Percentiles rank a stretch among this genome's conserved stretches.
phyloP scores from a whole-genome alignment of 2,329 filamentous ascomycete species.

The Mariannaea elegans region DNA sequence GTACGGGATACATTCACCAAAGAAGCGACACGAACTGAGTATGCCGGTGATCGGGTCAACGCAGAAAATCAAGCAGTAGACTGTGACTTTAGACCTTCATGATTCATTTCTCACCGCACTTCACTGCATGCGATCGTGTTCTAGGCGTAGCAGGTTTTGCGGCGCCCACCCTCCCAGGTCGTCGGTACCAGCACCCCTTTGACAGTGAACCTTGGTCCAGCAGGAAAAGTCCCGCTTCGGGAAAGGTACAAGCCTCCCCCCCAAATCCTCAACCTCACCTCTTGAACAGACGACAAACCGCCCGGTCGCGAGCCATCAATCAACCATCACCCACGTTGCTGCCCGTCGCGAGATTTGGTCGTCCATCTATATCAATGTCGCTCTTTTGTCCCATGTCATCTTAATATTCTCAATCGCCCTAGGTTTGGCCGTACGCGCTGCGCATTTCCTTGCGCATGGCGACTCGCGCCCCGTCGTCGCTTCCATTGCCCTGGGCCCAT shows the following conservation, averaged over 20 bases:
- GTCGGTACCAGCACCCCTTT: slow-evolving; percentile 30
- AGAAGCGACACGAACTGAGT: slow-evolving; percentile 19
- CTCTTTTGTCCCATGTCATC: slow-evolving; percentile 60
- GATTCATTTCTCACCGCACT: background rate
- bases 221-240: slow-evolving; percentile 51
- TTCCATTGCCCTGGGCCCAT: slow-evolving; percentile 60
- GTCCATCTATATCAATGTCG: slow-evolving; percentile 63
- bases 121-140: slow-evolving; percentile 5
- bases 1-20: slow-evolving; percentile 34
- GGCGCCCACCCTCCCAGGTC: slow-evolving; percentile 28
- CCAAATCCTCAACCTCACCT: slow-evolving; percentile 65
- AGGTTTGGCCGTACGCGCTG: slow-evolving; percentile 60
- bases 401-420: slow-evolving; percentile 57
- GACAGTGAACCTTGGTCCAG: slow-evolving; percentile 35
- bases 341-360: slow-evolving; percentile 49
- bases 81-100: background rate
- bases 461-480: slow-evolving; percentile 58
- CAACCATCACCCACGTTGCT: slow-evolving; percentile 53
- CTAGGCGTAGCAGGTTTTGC: slow-evolving; percentile 11
- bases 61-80: slow-evolving; percentile 1
- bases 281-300: slow-evolving; percentile 61
- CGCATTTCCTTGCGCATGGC: slow-evolving; percentile 64
- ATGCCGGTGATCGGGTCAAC: slow-evolving; percentile 11
- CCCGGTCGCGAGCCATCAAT: slow-evolving; percentile 61
- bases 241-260: slow-evolving; percentile 50